These are phyloP conservation scores for Xylariaceae sp. DNA, from an alignment of 2,329 filamentous ascomycete species.

Conservation along the genomic window DNA sequence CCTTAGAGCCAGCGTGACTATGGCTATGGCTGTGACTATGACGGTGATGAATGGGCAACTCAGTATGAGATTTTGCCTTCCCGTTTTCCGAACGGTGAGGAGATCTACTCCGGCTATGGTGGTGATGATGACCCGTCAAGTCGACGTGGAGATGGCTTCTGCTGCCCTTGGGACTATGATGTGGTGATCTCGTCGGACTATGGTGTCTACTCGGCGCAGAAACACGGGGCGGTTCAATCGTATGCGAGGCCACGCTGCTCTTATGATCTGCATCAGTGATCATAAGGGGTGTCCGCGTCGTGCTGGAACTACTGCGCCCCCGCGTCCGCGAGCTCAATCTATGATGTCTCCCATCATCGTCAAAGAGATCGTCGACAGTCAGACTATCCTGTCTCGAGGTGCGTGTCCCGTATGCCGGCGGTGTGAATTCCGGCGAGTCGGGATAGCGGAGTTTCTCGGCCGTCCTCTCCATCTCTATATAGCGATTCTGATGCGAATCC, in stretches of 20 bases:
- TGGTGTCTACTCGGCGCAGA: slow-evolving; percentile 23
- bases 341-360: slow-evolving; percentile 37
- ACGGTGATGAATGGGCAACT: slow-evolving; percentile 5
- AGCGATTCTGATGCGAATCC: slow-evolving; percentile 31
- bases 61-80: too few species aligned
- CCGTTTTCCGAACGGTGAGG: too few species aligned
- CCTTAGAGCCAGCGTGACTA: background rate
- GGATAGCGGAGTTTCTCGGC: slow-evolving; percentile 37
- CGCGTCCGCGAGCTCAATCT: slow-evolving; percentile 33
- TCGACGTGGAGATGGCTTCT: slow-evolving; percentile 12
- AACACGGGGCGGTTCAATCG: slow-evolving; percentile 29
- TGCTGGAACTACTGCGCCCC: slow-evolving; percentile 39
- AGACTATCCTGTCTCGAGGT: slow-evolving; percentile 33
- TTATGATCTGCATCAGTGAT: slow-evolving; percentile 39
- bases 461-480: slow-evolving; percentile 35
- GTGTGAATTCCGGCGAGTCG: slow-evolving; percentile 33
- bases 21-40: background rate
- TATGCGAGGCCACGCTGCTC: slow-evolving; percentile 37
- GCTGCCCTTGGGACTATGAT: background rate
- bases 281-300: slow-evolving; percentile 36
- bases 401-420: slow-evolving; percentile 35
- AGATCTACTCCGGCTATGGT: too few species aligned
- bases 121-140: too few species aligned
- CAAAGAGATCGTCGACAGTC: slow-evolving; percentile 33
- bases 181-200: slow-evolving; percentile 2